Conservation (phyloP, 1,284 basidiomycete genomes). For the Wolfiporia cocos region DNA sequence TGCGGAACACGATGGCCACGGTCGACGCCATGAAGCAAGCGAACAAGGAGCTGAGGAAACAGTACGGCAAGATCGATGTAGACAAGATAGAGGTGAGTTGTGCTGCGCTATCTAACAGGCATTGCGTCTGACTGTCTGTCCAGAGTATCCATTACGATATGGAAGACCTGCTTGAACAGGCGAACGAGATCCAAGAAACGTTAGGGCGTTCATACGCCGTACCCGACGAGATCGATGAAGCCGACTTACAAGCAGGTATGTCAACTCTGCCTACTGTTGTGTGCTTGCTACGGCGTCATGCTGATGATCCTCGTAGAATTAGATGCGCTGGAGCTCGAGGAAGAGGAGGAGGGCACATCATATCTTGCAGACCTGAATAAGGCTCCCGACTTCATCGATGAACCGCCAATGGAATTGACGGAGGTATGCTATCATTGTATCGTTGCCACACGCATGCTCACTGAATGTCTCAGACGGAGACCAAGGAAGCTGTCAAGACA, state of each 20-base stretch:
- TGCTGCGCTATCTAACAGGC: no score
- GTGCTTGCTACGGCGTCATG: not conserved
- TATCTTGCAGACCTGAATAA: constrained; percentile 84
- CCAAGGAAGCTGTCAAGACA: constrained; percentile 27
- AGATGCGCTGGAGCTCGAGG: constrained; percentile 83
- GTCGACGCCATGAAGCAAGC: constrained; percentile 97
- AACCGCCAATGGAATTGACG: constrained; percentile 62
- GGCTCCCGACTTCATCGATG: constrained; percentile 87
- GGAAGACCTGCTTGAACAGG: constrained; percentile 96
- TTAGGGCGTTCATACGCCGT: constrained; percentile 93
- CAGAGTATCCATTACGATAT: constrained; percentile 95
- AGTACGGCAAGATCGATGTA: constrained; percentile 97
- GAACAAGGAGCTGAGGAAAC: constrained; percentile 95
- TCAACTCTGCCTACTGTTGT: not conserved
- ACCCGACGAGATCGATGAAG: constrained; percentile 97
- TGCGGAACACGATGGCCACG: constrained; percentile 99
- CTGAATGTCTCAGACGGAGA: constrained; percentile 14
- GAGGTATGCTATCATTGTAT: constrained; percentile 38
- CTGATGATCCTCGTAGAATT: constrained; percentile 56
- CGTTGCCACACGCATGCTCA: not conserved
- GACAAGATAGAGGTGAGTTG: constrained; percentile 94
- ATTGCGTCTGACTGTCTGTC: not conserved
- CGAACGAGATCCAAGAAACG: constrained; percentile 96
- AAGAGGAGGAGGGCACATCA: constrained; percentile 82
- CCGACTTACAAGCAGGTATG: constrained; percentile 92